Base-by-base conservation (phyloP, 1,284 basidiomycete species). In the Nidula niveotomentosa region DNA sequence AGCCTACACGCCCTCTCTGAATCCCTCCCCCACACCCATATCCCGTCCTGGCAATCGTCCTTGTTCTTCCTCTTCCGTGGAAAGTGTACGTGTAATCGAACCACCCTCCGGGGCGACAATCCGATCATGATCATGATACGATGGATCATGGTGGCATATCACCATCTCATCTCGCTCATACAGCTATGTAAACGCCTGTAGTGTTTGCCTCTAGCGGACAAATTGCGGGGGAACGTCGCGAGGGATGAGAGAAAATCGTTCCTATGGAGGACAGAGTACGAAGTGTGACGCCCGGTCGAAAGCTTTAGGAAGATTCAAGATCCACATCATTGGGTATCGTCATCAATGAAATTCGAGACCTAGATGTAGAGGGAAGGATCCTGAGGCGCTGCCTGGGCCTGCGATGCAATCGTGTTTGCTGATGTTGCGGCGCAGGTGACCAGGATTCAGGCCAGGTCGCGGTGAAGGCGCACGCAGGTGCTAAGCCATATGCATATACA, bases 221-320 rank as follows among this genome's bases (percentile, higher is more conserved):
- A 51, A 51, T 43, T 30, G 49, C 49, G 49, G 49, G 3, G 17
- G 49, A 51, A 51, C 37, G 30, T 51, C 49, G 49, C 49, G 13
- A 23, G n/a, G 13, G 18, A 10, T 30, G 39, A 49, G 8, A 36
- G 36, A 12, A n/a, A 34, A 49, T 13, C 13, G 34, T 18, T 17
- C 12, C 48, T 10, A 34, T 13, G 13, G 30, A 30, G 30, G 30
- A 30, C 30, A 30, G 30, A 30, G 30, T 30, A 30, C 4, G 4
- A 30, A 30, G 30, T 30, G 3, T 30, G 30, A 5, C 30, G 30
- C 30, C 30, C 30, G 30, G 30, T 30, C 1, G 4, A 33, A 49
- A 9, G 13, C 34, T 6, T 34, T 5, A 18, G 13, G n/a, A 36
- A n/a, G 23, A 17, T 13, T 49, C 48, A 34, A 49, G 15, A 41